A percentile compares a stretch with the other conserved stretches of the same genome.
Evolutionary conservation across 352 stramenopile species (phyloP).

Genomic region (Pythium rhizo-oryzae): DNA sequence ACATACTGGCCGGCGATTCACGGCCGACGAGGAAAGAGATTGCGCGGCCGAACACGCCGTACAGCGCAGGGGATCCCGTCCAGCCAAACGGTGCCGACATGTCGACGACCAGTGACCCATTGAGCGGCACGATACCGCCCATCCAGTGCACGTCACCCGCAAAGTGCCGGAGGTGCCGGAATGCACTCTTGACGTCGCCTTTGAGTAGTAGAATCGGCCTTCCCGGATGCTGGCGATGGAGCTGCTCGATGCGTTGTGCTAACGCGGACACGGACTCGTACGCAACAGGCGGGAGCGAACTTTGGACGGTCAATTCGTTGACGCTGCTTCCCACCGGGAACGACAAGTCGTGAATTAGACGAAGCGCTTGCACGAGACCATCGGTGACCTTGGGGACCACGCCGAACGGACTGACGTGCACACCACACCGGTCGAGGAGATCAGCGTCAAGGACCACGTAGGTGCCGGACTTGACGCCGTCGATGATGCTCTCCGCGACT

Average conservation of each 20-base stretch:
- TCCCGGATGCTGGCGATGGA: neutral
- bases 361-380: neutral
- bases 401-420: constrained; percentile 21
- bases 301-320: constrained; percentile 1
- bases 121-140: neutral
- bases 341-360: constrained; percentile 17
- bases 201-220: constrained; percentile 7
- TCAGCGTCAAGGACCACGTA: neutral
- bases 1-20: constrained; percentile 3
- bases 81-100: constrained; percentile 17
- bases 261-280: neutral
- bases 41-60: constrained; percentile 17
- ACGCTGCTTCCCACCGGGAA: neutral
- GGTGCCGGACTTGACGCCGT: no score
- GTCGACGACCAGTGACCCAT: neutral
- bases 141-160: neutral
- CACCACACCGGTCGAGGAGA: neutral
- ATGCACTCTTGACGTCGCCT: constrained; percentile 19
- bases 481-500: no score
- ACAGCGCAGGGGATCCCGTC: constrained; percentile 18
- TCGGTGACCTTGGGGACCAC: constrained; percentile 7
- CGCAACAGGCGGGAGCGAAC: neutral
- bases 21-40: constrained; percentile 14
- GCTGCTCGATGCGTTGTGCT: constrained; percentile 1
- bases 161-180: constrained; percentile 7